Percentiles rank a stretch among this genome's conserved stretches.
These are phyloP conservation scores for Posidonia australis DNA, from an alignment of 106 monocot species.

Conservation along the genomic window DNA sequence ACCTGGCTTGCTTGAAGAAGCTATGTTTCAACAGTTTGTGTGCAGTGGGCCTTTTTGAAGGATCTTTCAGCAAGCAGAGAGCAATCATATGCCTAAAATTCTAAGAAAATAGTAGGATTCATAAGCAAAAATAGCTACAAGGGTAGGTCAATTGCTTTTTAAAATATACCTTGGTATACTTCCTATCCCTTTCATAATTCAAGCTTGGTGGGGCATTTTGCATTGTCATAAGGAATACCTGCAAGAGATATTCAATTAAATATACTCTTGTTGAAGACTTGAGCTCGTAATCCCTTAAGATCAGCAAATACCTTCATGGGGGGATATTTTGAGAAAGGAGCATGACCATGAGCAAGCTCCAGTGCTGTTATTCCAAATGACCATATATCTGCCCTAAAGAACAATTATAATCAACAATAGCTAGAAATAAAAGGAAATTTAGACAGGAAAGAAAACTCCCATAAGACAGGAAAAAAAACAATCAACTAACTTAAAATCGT, in stretches of 20 bases:
- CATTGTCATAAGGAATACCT: slow-evolving; percentile 88
- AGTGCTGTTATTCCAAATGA: slow-evolving; percentile 97
- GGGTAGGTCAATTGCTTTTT: neutral
- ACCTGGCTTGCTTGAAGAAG: slow-evolving; percentile 88
- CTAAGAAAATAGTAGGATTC: slow-evolving; percentile 22
- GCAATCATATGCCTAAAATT: slow-evolving; percentile 79
- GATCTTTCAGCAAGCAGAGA: slow-evolving; percentile 90
- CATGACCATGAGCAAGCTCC: slow-evolving; percentile 94
- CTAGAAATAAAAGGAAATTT: neutral
- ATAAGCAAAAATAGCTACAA: slow-evolving; percentile 1
- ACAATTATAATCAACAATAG: neutral
- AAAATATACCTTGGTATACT: slow-evolving; percentile 67
- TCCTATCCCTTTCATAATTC: slow-evolving; percentile 62
- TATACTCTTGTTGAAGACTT: neutral
- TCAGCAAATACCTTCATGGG: slow-evolving; percentile 70
- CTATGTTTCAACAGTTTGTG: slow-evolving; percentile 68
- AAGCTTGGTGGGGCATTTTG: slow-evolving; percentile 88
- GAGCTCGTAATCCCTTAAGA: neutral
- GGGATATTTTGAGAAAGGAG: slow-evolving; percentile 78
- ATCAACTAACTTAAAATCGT: slow-evolving; percentile 71
- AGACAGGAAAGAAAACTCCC: neutral
- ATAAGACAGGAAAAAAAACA: neutral
- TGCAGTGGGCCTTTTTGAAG: slow-evolving; percentile 71
- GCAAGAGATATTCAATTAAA: slow-evolving; percentile 1
- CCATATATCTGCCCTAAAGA: slow-evolving; percentile 88